phyloP scores from a whole-genome alignment of 164 flowering plant genomes.

The Taxillus chinensis region DNA sequence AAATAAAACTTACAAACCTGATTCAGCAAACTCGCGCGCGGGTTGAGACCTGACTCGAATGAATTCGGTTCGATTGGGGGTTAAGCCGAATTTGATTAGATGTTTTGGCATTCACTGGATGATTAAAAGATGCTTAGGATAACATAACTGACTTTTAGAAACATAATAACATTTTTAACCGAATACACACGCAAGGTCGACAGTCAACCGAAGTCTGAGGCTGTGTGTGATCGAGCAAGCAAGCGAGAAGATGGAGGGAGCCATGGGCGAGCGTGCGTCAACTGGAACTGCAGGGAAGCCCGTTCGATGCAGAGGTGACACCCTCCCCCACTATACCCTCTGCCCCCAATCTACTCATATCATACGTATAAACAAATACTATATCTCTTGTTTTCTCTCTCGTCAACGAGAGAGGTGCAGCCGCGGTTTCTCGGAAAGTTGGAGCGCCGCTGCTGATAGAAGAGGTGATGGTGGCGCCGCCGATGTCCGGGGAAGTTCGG shows the following conservation, averaged over 20 bases:
- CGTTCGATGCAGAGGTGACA: neutral
- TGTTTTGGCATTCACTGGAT: too few relatives aligned
- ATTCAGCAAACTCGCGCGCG: too few relatives aligned
- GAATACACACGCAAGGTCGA: too few relatives aligned
- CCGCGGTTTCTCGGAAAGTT: conserved; percentile 39
- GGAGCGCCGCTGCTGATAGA: conserved; percentile 53
- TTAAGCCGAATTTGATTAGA: too few relatives aligned
- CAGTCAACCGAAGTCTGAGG: too few relatives aligned
- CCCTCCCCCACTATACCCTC: neutral
- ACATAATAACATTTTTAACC: too few relatives aligned
- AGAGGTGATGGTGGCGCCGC: conserved; percentile 56
- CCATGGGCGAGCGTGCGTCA: neutral
- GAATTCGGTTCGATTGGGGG: too few relatives aligned
- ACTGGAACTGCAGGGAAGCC: neutral
- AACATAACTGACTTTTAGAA: too few relatives aligned
- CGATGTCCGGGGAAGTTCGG: conserved; percentile 41
- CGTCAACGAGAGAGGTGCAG: conserved; percentile 14
- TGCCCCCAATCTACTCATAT: neutral
- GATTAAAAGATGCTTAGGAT: too few relatives aligned
- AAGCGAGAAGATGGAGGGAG: neutral
- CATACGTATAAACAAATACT: neutral
- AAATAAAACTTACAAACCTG: too few relatives aligned
- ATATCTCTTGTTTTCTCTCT: neutral
- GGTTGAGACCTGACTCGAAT: too few relatives aligned
- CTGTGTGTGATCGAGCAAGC: too few relatives aligned